Percentiles rank a stretch among this genome's conserved stretches.
phyloP scores from a whole-genome alignment of 768 basidiomycete species.

The Trametes elegans region DNA sequence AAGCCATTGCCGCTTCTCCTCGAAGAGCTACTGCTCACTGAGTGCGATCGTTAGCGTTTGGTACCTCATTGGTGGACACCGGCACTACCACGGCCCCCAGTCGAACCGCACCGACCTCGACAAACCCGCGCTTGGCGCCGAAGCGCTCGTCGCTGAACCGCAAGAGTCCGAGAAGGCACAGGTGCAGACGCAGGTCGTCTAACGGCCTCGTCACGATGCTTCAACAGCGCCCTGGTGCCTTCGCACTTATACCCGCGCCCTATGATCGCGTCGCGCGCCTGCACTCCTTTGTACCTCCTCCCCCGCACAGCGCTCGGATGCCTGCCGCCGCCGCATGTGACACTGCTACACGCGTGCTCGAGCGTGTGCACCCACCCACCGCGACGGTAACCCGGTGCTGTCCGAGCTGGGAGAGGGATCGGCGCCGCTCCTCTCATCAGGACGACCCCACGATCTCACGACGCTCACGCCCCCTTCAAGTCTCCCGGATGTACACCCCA shows the following conservation, averaged over 20 bases:
- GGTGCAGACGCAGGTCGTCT: constrained; percentile 1
- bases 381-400: no score
- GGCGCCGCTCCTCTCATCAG: constrained; percentile 5
- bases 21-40: not conserved
- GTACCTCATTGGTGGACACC: constrained; percentile 15
- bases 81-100: constrained; percentile 29
- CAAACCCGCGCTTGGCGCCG: not conserved
- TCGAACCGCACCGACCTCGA: constrained; percentile 21
- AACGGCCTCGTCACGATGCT: constrained; percentile 1
- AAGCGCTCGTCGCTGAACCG: constrained; percentile 2
- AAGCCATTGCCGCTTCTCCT: constrained; percentile 1
- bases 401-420: not conserved
- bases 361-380: no score
- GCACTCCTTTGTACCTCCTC: not conserved
- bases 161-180: constrained; percentile 8
- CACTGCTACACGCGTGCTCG: no score
- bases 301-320: not conserved
- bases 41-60: constrained; percentile 5
- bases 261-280: not conserved
- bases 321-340: not conserved
- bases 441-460: not conserved
- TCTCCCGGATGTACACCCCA: no score
- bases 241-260: not conserved
- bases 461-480: not conserved
- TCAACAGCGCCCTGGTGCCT: constrained; percentile 7